These are phyloP conservation scores for Leccinum subatratum DNA, from an alignment of 1,284 basidiomycete genomes.

Conservation along the genomic window DNA sequence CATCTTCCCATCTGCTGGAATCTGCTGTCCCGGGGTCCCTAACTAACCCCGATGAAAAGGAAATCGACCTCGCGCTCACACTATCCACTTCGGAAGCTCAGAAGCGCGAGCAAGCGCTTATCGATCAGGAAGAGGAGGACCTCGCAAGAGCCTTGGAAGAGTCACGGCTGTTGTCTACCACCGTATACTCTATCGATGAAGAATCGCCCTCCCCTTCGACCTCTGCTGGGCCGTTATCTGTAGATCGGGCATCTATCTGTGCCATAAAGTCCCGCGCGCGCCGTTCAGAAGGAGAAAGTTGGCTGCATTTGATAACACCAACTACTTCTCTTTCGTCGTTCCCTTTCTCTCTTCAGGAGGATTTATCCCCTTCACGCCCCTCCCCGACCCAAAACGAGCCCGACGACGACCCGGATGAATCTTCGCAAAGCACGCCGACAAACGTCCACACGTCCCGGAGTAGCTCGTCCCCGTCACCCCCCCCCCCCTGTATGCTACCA, in stretches of 20 bases:
- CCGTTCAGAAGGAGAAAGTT: slow-evolving; percentile 31
- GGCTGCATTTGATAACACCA: slow-evolving; percentile 33
- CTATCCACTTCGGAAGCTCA: slow-evolving; percentile 50
- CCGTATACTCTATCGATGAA: slow-evolving; percentile 18
- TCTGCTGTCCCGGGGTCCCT: not conserved
- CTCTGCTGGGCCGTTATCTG: slow-evolving; percentile 11
- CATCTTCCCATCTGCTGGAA: slow-evolving; percentile 18
- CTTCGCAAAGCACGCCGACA: slow-evolving; percentile 3
- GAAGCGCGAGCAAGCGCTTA: slow-evolving; percentile 34
- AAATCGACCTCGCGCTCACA: slow-evolving; percentile 42
- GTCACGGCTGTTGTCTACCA: slow-evolving; percentile 40
- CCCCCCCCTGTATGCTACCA: slow-evolving; percentile 29
- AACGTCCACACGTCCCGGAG: slow-evolving; percentile 14
- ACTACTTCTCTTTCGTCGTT: slow-evolving; percentile 29
- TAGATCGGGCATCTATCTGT: slow-evolving; percentile 18
- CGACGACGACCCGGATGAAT: slow-evolving; percentile 9
- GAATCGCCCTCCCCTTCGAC: slow-evolving; percentile 12
- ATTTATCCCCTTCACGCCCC: slow-evolving; percentile 7
- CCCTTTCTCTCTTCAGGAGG: slow-evolving; percentile 13
- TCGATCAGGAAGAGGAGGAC: slow-evolving; percentile 55
- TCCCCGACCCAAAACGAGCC: slow-evolving; percentile 4
- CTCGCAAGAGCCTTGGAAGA: slow-evolving; percentile 60
- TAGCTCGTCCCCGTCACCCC: slow-evolving; percentile 16
- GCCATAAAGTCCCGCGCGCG: slow-evolving; percentile 15
- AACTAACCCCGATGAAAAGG: slow-evolving; percentile 27